Percentiles rank a stretch among this genome's conserved stretches.
Evolutionary conservation across 768 basidiomycete genomes (phyloP).

Genomic region (Calocybe cyanea): DNA sequence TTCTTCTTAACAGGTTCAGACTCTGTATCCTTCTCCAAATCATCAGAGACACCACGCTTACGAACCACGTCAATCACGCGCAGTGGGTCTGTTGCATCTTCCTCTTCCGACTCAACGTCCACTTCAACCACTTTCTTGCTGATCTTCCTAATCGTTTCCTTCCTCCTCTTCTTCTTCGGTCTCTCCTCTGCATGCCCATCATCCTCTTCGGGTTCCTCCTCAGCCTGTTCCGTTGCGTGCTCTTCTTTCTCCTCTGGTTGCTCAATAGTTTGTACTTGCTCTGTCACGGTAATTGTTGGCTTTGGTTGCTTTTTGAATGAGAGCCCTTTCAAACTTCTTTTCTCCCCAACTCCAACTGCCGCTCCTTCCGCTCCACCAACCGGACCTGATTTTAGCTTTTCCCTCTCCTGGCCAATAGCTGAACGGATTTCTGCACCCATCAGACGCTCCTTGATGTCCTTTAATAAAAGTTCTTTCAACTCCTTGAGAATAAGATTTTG

Average conservation of each 20-base stretch:
- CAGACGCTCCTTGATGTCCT: slow-evolving; percentile 62
- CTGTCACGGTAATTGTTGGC: slow-evolving; percentile 36
- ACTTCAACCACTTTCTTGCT: slow-evolving; percentile 32
- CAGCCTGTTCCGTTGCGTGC: slow-evolving; percentile 25
- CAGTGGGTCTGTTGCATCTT: slow-evolving; percentile 33
- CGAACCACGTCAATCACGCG: slow-evolving; percentile 29
- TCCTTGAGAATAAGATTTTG: slow-evolving; percentile 55
- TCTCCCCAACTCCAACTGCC: slow-evolving; percentile 26
- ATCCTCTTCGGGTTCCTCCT: slow-evolving; percentile 33
- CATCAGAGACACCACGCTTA: slow-evolving; percentile 45
- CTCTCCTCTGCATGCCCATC: slow-evolving; percentile 35
- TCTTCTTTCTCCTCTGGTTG: slow-evolving; percentile 37
- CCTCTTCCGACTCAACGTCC: slow-evolving; percentile 63
- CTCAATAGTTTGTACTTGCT: slow-evolving; percentile 32
- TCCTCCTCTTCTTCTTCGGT: slow-evolving; percentile 59
- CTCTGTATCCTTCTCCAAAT: slow-evolving; percentile 28
- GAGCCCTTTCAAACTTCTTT: slow-evolving; percentile 41
- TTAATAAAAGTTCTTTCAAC: slow-evolving; percentile 51
- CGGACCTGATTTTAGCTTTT: slow-evolving; percentile 26
- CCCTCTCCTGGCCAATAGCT: slow-evolving; percentile 51
- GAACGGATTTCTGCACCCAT: slow-evolving; percentile 50
- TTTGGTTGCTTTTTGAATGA: slow-evolving; percentile 45
- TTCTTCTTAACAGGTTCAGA: slow-evolving; percentile 45
- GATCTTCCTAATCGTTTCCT: slow-evolving; percentile 35
- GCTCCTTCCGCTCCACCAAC: slow-evolving; percentile 15